Base-by-base conservation (phyloP, 257 asterid species). In the Solanum piurae region DNA sequence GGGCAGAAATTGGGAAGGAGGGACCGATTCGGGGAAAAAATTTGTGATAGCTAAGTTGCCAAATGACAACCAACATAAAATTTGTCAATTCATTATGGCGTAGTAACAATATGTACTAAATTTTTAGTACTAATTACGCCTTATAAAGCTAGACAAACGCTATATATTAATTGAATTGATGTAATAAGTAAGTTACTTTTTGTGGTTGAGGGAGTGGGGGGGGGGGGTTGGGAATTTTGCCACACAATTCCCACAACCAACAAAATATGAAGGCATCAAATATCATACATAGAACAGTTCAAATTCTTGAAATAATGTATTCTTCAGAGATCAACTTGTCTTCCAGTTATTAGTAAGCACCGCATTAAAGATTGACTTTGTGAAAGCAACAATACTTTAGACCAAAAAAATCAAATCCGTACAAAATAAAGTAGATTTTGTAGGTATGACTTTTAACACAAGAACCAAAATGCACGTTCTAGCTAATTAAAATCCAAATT, bases 391-490 rank as follows among this genome's bases (percentile, higher is more conserved):
- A 36, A 12, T 74, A 80, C 29, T 80, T 80, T 80, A 31, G 20
- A 55, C 36, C 68, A 12, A n/a, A 46, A 9, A 16, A 46, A 80
- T 80, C 85, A 49, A 80, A 52, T 80, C 69, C 85, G 85, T 80
- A 80, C 85, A 80, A 46, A 79, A 29, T 46, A 80, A 79, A 80
- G 85, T 46, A 29, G 69, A 29, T 49, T 49, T 80, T 49, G 20
- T 80, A 49, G 68, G 68, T 64, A 64, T 80, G 85, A 80, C 66
- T 29, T 80, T 46, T 46, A 16, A 18, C 42, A 49, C 18, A 29
- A 46, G 18, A 29, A 46, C 42, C 85, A 33, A 49, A 79, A 80
- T 18, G 85, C 40, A 80, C 8, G 69, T 80, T 29, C 42, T 13
- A 29, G 85, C 85, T 79, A 44, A 18, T 42, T 40, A 13, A 33